Conservation (phyloP, 768 basidiomycete species). For the Phaeotremella fagi region DNA sequence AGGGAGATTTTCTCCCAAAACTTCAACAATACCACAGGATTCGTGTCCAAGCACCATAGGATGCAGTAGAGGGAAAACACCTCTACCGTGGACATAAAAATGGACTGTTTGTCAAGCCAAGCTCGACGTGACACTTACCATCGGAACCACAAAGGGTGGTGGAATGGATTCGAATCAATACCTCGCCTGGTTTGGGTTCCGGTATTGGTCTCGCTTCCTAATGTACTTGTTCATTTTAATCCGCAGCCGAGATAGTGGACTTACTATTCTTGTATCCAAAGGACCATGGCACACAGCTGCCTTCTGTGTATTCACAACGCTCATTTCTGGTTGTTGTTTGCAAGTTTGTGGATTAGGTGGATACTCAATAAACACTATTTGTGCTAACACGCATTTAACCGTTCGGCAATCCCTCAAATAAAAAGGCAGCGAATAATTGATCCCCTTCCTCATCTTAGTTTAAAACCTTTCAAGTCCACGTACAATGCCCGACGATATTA, state of each 20-base stretch:
- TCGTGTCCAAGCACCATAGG: constrained; percentile 94
- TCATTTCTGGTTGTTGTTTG: too few species aligned
- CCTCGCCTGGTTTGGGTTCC: constrained; percentile 67
- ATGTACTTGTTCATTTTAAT: not conserved
- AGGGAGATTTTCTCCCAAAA: constrained; percentile 62
- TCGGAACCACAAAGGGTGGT: constrained; percentile 81
- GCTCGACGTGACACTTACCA: constrained; percentile 33
- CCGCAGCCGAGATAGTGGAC: too few species aligned
- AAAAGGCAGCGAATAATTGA: too few species aligned
- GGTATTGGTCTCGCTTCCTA: constrained; percentile 63
- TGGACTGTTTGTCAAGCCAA: constrained; percentile 58
- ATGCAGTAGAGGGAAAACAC: constrained; percentile 77
- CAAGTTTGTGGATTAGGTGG: too few species aligned
- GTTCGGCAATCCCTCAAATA: too few species aligned
- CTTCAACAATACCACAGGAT: constrained; percentile 76
- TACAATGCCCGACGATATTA: too few species aligned
- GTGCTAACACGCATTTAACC: too few species aligned
- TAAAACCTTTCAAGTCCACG: too few species aligned
- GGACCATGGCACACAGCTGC: constrained; percentile 80
- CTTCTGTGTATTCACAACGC: constrained; percentile 52
- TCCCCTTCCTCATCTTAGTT: too few species aligned
- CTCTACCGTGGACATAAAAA: constrained; percentile 86
- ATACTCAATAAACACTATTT: too few species aligned
- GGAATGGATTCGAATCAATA: constrained; percentile 69
- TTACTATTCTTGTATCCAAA: constrained; percentile 68